Base-by-base conservation (phyloP, 164 flowering plant species). In the Magnolia sinica region DNA sequence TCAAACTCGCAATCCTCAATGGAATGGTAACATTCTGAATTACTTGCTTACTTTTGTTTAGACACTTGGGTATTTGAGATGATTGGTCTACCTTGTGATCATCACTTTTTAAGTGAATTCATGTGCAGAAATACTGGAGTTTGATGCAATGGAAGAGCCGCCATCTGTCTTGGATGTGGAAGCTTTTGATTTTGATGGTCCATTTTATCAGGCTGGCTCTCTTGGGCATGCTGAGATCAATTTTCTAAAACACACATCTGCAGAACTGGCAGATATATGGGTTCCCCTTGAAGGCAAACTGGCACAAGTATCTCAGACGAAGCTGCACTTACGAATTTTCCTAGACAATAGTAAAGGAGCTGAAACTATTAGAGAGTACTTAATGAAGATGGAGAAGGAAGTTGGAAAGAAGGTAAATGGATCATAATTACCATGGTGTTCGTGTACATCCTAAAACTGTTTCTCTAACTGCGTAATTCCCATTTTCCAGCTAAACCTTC, bases 101-200 rank as follows among this genome's bases (percentile, higher is more conserved):
- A 29, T 71, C n/a, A n/a, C 50, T n/a, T 16, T 16, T 59, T 20
- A 51, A 65, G 3, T 23, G 68, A 74, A 11, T 9, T 23, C 7
- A 76, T 51, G 16, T 82, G 86, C 91, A 94, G 98, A 94, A 79
- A 83, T 94, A 77, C 85, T 94, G 16, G 97, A 92, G 89, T 92
- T 94, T 82, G 94, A 94, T 84, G 95, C 95, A 13, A 86, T 87
- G 87, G 93, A 92, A 73, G 98, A 92, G 76, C 97, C 94, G 23
- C 98, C 98, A 4, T 87, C 98, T 27, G 90, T 92, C 76, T 81
- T 94, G 64, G 92, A 92, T 85, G 90, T 92, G 73, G 95, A 94
- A 79, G 91, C 92, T 77, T 91, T 87, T 79, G 88, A 91, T 83
- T 94, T 91, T 82, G 94, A 90, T 77, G 95, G 95, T 50, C 93